A percentile compares a stretch with the other conserved stretches of the same genome.
Evolutionary conservation across 192 early-diverging fungal genomes (phyloP).

Genomic region (Nowakowskiella sp.): DNA sequence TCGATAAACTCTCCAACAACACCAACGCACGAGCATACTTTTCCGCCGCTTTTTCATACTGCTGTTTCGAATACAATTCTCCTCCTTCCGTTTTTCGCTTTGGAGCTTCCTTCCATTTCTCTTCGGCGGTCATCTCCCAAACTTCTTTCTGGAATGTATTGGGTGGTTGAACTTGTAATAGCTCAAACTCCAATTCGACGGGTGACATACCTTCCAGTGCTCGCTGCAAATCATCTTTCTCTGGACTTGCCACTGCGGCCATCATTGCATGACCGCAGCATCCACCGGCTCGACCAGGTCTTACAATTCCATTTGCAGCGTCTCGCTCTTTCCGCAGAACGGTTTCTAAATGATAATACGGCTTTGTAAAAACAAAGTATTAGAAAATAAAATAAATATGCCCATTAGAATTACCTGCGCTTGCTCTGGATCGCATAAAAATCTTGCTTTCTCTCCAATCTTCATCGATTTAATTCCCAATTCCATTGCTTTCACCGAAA

Average conservation of each 20-base stretch:
- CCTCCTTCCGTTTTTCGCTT: constrained; percentile 30
- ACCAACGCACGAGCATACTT: constrained; percentile 39
- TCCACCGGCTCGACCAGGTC: constrained; percentile 16
- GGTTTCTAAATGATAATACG: constrained; percentile 41
- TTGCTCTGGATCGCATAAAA: constrained; percentile 41
- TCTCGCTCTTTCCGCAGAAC: constrained; percentile 34
- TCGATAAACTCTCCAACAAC: constrained; percentile 34
- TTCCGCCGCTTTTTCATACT: constrained; percentile 26
- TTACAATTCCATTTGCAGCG: neutral
- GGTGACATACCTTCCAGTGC: constrained; percentile 31
- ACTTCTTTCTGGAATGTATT: constrained; percentile 29
- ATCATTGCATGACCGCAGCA: constrained; percentile 27
- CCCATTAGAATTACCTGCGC: constrained; percentile 19
- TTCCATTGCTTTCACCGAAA: constrained; percentile 40
- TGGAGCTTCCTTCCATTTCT: constrained; percentile 38
- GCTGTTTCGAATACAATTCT: constrained; percentile 24
- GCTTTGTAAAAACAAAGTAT: constrained; percentile 13
- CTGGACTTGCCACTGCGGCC: constrained; percentile 12
- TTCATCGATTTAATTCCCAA: constrained; percentile 38
- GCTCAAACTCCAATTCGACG: constrained; percentile 44
- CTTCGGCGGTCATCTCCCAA: constrained; percentile 44
- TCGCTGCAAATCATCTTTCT: constrained; percentile 18
- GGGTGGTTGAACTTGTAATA: constrained; percentile 35
- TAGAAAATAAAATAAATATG: neutral
- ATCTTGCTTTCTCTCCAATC: constrained; percentile 34